Base-by-base conservation (phyloP, 495 filamentous ascomycete genomes). In the Penicillium mononematosum region DNA sequence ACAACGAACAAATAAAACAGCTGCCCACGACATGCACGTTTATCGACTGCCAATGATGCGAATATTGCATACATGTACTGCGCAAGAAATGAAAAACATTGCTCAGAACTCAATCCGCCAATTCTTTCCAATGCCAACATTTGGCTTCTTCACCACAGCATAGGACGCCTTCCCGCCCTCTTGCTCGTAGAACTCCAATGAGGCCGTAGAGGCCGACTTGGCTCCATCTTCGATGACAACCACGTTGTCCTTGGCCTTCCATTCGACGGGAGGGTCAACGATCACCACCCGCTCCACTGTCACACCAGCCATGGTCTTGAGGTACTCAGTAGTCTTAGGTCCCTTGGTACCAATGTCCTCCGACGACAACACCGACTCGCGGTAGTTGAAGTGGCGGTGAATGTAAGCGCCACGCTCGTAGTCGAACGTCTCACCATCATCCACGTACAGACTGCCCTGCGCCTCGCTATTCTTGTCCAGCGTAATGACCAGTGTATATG, bases 351-450 rank as follows among this genome's bases (percentile, higher is more conserved):
- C 82, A 36, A 70, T 58, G 49, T 76, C 70, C 54, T 75, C 66
- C 25, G 74, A 80, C 7, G 75, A 73, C 14, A 96, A 78, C 2
- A 75, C 78, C 4, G 79, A 77, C 5, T 69, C 79, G 49, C 69
- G 79, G 79, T 80, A 87, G 31, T 66, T 62, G 77, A 98, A 98
- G 36, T 74, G 79, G 39, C 91, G 88, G 73, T 96, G 88, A 57
- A 97, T 89, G 69, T 88, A 96, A 29, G 86, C 89, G 12, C 93
- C 94, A 48, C 82, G 75, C 69, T 96, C 73, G 68, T 89, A 94
- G 41, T 96, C 89, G 58, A 90, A 98, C 0, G 88, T 89, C 75
- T 96, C 92, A 25, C 94, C 95, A 61, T 98, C 94, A 64, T 98
- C 94, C 47, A 95, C 75, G 63, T 98, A 98, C 27, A 98, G 74